Conservation (phyloP, 2,329 filamentous ascomycete species). For the Keithomyces neogunnii region DNA sequence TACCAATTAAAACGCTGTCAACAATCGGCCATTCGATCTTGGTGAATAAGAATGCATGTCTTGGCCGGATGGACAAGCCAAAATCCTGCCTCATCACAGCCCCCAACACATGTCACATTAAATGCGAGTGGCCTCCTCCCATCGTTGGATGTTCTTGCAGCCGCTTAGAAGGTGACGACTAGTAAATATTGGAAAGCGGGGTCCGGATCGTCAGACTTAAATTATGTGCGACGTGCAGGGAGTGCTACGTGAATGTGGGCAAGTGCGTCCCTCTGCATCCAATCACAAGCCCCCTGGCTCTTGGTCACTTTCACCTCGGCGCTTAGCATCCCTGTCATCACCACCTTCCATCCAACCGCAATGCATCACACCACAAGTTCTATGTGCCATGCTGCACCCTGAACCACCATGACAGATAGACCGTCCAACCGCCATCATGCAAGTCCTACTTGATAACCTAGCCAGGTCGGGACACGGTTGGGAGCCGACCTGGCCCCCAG, state of each 20-base stretch:
- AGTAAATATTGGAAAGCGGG: background rate
- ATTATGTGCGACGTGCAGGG: no score
- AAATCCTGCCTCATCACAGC: no score
- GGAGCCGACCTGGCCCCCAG: background rate
- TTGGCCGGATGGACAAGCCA: no score
- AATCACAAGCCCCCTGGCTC: conserved; percentile 1
- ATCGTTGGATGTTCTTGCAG: no score
- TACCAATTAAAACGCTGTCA: no score
- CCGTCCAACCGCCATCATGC: conserved; percentile 4
- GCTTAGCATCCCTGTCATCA: conserved; percentile 29
- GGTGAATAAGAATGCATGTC: no score
- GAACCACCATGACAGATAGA: conserved; percentile 4
- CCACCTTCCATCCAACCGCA: conserved; percentile 32
- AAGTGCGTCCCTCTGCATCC: background rate
- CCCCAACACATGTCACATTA: no score
- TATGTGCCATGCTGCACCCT: conserved; percentile 6
- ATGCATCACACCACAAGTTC: conserved; percentile 6
- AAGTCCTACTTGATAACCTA: background rate
- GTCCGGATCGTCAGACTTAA: background rate
- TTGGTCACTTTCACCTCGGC: conserved; percentile 18
- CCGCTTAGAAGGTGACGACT: no score
- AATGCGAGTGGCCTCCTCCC: no score
- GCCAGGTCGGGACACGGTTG: conserved; percentile 1
- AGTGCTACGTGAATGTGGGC: background rate
- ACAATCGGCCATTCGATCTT: no score